Evolutionary conservation across 192 early-diverging fungal genomes (phyloP), one percentile per base, ranked within the genome.

Genomic region (Backusella liffmaniae): DNA sequence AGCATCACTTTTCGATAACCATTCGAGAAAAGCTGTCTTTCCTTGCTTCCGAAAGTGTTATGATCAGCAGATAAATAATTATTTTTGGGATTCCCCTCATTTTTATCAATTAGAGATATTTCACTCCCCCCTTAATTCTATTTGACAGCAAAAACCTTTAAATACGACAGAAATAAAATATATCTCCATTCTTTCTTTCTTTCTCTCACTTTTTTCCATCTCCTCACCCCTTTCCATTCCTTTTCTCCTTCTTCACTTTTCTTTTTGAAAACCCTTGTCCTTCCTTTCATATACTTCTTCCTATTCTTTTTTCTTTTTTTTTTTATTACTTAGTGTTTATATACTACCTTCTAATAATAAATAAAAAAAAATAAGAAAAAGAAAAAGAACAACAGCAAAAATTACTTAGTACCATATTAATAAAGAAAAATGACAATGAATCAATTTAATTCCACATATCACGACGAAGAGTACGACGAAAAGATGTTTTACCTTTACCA

Each of bases 161-260:
- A 37, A 41, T 68, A 41, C 35, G 66, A 32, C 30, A 67, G 18
- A 67, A 67, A 67, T 35, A 67, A 67, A 67, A 67, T 35, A 67
- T 62, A 46, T 71, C 23, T 49, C 35, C 59, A 42, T 59, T 73
- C 42, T 73, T 37, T 56, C 34, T 59, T 73, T 59, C 34, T 73
- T 16, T 73, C 32, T 73, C 53, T 73, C 72, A 56, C 66, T 67
- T 67, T 23, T 67, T 37, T 34, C 34, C 51, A 29, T 73, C 53
- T 32, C 53, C 35, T 73, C 35, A 34, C 49, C 53, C 72, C 53
- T 73, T 73, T 73, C 53, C 72, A 73, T 73, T 59, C 70, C 53
- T 59, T 73, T 73, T 36, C 35, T 21, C 49, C 29, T 51, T 73
- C 53, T 49, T 51, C 41, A 5, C 70, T 72, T 44, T 49, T 72